Evolutionary conservation across 176 grass and related monocot species (phyloP).

Genomic region (Pharus latifolius): DNA sequence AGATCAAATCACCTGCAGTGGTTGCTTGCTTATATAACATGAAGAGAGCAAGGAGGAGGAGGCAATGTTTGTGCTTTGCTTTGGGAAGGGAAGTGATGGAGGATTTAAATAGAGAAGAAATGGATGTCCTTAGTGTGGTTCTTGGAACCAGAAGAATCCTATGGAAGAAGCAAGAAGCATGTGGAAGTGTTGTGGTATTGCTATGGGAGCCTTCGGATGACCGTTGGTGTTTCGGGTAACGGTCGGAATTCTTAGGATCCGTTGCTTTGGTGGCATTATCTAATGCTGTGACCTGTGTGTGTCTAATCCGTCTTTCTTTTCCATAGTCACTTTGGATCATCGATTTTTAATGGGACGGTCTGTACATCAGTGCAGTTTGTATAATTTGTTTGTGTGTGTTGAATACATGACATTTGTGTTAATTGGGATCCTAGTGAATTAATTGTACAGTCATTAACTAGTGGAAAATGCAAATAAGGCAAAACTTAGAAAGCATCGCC

Average conservation of each 20-base stretch:
- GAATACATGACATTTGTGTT: too few relatives aligned
- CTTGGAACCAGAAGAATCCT: slow-evolving; percentile 1
- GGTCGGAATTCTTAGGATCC: slow-evolving; percentile 1
- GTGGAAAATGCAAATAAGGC: too few relatives aligned
- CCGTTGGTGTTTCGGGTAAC: slow-evolving; percentile 23
- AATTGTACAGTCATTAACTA: too few relatives aligned
- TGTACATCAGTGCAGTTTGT: too few relatives aligned
- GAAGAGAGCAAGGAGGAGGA: not conserved
- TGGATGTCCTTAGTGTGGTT: too few relatives aligned
- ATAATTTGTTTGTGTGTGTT: too few relatives aligned
- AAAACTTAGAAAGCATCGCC: too few relatives aligned
- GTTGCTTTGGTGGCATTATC: not conserved
- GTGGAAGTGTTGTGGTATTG: slow-evolving; percentile 24
- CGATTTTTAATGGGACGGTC: too few relatives aligned
- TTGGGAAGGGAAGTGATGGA: not conserved
- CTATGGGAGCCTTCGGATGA: not conserved
- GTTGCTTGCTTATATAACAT: too few relatives aligned
- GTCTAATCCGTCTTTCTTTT: not conserved
- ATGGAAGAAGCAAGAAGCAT: not conserved
- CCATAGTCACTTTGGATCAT: too few relatives aligned
- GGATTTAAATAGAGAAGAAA: not conserved
- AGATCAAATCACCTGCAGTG: too few relatives aligned
- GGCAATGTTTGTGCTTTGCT: not conserved
- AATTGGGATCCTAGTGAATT: too few relatives aligned
- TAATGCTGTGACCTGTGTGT: not conserved